Evolutionary conservation across 495 filamentous ascomycete genomes (phyloP).

Genomic region (Neurospora sp.): DNA sequence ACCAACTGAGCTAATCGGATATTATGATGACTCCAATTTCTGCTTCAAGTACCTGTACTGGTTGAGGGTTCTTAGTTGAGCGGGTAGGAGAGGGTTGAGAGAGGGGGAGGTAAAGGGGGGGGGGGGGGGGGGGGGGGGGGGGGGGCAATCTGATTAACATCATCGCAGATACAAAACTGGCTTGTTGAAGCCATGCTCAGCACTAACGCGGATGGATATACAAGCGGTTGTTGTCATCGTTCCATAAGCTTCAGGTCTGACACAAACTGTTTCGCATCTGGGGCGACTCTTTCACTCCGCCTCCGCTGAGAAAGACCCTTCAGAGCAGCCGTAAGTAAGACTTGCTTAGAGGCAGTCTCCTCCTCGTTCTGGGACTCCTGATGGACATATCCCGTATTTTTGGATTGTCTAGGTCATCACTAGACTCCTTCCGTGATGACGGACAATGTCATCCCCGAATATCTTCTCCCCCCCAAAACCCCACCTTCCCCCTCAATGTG

Average conservation of each 20-base stretch:
- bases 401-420: background rate
- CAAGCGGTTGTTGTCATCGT: slow-evolving; percentile 42
- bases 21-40: background rate
- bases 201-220: slow-evolving; percentile 72
- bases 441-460: background rate
- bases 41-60: background rate
- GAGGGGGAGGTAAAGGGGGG: background rate
- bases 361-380: background rate
- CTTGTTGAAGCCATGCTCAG: slow-evolving; percentile 45
- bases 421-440: background rate
- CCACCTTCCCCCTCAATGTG: background rate
- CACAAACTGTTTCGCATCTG: background rate
- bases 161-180: background rate
- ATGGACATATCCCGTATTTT: background rate
- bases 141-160: background rate
- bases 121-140: background rate
- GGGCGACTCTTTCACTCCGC: background rate
- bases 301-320: background rate
- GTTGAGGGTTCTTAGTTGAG: background rate
- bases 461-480: background rate
- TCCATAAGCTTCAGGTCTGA: background rate
- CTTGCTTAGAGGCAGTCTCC: background rate
- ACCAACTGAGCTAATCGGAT: background rate
- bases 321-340: background rate
- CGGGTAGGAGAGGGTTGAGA: background rate